Conservation (phyloP, 805 yeast genomes). For the Candida manassasensis region DNA sequence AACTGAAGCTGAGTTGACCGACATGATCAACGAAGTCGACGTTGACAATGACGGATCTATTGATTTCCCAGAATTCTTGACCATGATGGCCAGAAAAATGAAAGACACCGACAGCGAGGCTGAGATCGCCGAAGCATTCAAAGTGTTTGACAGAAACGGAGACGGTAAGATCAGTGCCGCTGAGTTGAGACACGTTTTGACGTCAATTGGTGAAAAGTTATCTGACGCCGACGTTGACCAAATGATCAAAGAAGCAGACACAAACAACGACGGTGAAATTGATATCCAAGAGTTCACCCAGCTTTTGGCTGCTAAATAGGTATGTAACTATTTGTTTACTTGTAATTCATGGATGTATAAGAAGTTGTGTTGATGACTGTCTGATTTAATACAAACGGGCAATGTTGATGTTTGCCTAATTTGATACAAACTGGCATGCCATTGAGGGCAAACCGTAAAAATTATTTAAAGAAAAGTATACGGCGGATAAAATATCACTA, state of each 20-base stretch:
- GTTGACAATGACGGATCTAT: conserved; percentile 83
- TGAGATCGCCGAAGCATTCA: conserved; percentile 95
- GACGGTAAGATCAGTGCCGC: conserved; percentile 97
- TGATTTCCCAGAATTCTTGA: conserved; percentile 45
- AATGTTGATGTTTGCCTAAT: too few relatives aligned
- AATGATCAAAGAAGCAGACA: conserved; percentile 93
- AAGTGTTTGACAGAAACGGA: conserved; percentile 93
- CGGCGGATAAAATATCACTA: too few relatives aligned
- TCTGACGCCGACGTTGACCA: conserved; percentile 96
- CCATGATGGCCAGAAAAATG: conserved; percentile 59
- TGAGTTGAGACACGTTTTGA: conserved; percentile 93
- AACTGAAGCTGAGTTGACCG: conserved; percentile 91
- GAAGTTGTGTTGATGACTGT: neutral
- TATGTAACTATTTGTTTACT: neutral
- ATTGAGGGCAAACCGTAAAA: too few relatives aligned
- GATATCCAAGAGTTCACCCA: conserved; percentile 96
- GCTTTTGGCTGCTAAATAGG: conserved; percentile 69
- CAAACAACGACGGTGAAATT: conserved; percentile 94
- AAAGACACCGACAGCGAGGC: conserved; percentile 97
- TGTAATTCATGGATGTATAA: neutral
- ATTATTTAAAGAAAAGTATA: too few relatives aligned
- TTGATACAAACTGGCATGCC: too few relatives aligned
- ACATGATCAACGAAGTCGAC: conserved; percentile 96
- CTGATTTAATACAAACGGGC: neutral
- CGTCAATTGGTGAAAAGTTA: too few relatives aligned